Conservation (phyloP, 495 filamentous ascomycete genomes). For the Opeltia flavorubescens region DNA sequence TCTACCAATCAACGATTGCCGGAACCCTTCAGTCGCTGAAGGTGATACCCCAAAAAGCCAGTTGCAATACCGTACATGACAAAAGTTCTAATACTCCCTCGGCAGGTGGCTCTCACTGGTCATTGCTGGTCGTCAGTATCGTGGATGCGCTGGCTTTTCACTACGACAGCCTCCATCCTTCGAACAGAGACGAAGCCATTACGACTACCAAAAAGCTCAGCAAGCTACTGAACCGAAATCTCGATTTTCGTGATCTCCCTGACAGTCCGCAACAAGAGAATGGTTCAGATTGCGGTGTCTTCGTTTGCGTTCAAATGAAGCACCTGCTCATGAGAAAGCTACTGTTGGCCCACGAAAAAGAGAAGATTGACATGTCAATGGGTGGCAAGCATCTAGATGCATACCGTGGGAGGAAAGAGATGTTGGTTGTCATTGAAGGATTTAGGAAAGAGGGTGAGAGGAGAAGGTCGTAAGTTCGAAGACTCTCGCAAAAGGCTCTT, state of each 20-base stretch:
- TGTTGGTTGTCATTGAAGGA: constrained; percentile 71
- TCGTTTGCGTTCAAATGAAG: constrained; percentile 87
- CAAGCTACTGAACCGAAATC: constrained; percentile 43
- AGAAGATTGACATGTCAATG: constrained; percentile 92
- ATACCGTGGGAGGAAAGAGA: constrained; percentile 61
- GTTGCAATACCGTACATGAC: no score
- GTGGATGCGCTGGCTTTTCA: constrained; percentile 89
- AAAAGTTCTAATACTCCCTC: no score
- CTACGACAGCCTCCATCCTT: constrained; percentile 77
- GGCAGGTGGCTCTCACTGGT: constrained; percentile 94
- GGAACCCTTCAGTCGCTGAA: constrained; percentile 60
- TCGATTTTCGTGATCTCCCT: constrained; percentile 61
- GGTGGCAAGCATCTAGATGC: constrained; percentile 68
- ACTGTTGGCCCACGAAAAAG: constrained; percentile 55
- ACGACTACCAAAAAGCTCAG: constrained; percentile 47
- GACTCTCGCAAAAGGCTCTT: background rate
- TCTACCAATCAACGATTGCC: constrained; percentile 85
- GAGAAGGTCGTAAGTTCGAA: constrained; percentile 52
- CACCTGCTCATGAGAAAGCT: constrained; percentile 72
- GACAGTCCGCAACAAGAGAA: constrained; percentile 91
- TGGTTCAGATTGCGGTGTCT: constrained; percentile 85
- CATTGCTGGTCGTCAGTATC: constrained; percentile 73
- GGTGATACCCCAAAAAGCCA: no score
- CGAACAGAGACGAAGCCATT: constrained; percentile 60
- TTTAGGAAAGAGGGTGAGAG: constrained; percentile 72